Evolutionary conservation across 805 yeast species (phyloP).

Genomic region (Candida arabinofermentans): DNA sequence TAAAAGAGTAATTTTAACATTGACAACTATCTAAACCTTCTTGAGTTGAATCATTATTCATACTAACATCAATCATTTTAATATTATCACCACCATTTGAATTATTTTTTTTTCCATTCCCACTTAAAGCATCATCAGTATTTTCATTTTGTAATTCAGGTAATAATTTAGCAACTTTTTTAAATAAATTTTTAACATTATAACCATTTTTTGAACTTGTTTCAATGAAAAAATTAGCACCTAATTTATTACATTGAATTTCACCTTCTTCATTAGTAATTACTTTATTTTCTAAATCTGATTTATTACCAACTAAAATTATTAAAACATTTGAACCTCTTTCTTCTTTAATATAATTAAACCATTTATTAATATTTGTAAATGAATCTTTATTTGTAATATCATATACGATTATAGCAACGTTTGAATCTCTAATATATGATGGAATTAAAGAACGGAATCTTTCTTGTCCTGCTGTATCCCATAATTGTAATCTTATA

Average conservation of each 20-base stretch:
- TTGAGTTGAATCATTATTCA: slow-evolving; percentile 30
- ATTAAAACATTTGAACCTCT: slow-evolving; percentile 86
- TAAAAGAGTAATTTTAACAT: slow-evolving; percentile 29
- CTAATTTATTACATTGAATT: slow-evolving; percentile 62
- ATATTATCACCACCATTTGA: slow-evolving; percentile 24
- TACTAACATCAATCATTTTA: slow-evolving; percentile 42
- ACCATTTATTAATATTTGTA: slow-evolving; percentile 84
- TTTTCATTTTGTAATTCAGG: slow-evolving; percentile 61
- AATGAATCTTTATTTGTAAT: slow-evolving; percentile 84
- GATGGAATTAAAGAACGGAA: slow-evolving; percentile 93
- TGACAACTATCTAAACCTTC: slow-evolving; percentile 36
- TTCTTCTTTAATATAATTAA: slow-evolving; percentile 90
- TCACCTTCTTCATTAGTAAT: slow-evolving; percentile 85
- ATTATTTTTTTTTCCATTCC: slow-evolving; percentile 15
- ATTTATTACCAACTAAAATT: slow-evolving; percentile 89
- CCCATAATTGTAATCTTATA: slow-evolving; percentile 93
- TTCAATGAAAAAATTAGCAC: slow-evolving; percentile 80
- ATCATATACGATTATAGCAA: slow-evolving; percentile 96
- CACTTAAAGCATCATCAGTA: slow-evolving; percentile 21
- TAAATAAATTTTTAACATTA: slow-evolving; percentile 85
- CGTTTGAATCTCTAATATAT: slow-evolving; percentile 92
- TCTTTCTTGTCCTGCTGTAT: slow-evolving; percentile 96
- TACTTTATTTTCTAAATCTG: slow-evolving; percentile 81
- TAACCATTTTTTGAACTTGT: slow-evolving; percentile 94
- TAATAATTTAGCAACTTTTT: slow-evolving; percentile 83